Base-by-base conservation (phyloP, 768 basidiomycete genomes). In the Boletus pseudopeckii region DNA sequence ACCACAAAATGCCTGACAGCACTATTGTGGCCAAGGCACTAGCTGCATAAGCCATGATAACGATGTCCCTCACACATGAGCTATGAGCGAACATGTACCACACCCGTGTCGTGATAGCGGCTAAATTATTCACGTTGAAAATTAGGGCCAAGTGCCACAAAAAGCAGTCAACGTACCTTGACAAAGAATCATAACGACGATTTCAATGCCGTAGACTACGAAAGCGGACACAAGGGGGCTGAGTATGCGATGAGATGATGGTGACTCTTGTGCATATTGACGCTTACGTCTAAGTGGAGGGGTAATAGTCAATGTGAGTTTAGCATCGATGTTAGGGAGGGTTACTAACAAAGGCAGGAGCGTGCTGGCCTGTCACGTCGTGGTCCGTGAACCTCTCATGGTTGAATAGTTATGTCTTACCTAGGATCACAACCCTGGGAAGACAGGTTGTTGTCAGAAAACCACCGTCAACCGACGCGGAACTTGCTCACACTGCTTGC, bases 81-180 rank as follows among this genome's bases (percentile, higher is more conserved):
- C 20, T 42, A 14, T 34, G 42, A 14, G 43, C 4, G 24, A 65
- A 65, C 8, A 65, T 20, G 39, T 47, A 57, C 64, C 64, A 65
- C n/a, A 63, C 55, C 5, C 64, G 64, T 13, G 55, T 34, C 5
- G 52, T 55, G 32, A 64, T 50, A 39, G 52, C 43, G 5, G 36
- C 63, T 64, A 28, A 18, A 20, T 45, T 13, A 13, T 38, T 42
- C 8, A 14, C 9, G 26, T 7, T 22, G 15, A 24, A 39, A 22
- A 22, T 48, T 26, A 39, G 24, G 17, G 17, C 26, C 18, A 39
- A 7, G 7, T 5, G 10, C 8, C 32, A 20, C 20, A 30, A n/a
- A 28, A 6, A 22, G 22, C 9, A 26, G 36, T 50, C 1, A 30
- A 46, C 45, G 5, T 10, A 24, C 63, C 53, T 57, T 64, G 63